phyloP scores from a whole-genome alignment of 345 rosid species.

The Rubroshorea leprosula region DNA sequence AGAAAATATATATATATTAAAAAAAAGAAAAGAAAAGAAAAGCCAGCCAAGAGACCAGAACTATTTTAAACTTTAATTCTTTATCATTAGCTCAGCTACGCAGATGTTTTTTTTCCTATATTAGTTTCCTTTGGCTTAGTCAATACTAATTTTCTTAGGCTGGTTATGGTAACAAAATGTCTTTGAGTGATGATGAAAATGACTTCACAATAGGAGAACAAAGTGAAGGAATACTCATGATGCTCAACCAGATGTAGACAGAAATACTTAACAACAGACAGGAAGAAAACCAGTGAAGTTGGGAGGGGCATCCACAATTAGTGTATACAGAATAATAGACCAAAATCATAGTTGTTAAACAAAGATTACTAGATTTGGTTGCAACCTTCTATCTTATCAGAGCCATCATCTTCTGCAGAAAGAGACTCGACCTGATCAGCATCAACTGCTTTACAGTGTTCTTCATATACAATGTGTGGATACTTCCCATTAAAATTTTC shows the following conservation, averaged over 20 bases:
- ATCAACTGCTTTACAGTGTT: constrained; percentile 72
- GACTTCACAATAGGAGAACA: no score
- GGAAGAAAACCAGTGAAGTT: neutral
- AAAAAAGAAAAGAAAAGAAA: neutral
- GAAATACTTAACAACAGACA: no score
- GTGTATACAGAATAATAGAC: no score
- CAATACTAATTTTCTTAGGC: no score
- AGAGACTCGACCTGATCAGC: constrained; percentile 30
- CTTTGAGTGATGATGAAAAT: no score
- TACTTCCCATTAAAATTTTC: constrained; percentile 61
- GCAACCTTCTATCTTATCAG: constrained; percentile 77
- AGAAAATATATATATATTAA: neutral
- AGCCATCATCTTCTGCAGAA: constrained; percentile 34
- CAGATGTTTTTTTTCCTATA: no score
- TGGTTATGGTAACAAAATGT: no score
- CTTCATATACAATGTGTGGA: constrained; percentile 88
- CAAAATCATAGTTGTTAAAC: no score
- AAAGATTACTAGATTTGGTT: neutral
- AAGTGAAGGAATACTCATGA: no score
- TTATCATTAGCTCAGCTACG: no score
- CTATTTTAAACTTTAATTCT: neutral
- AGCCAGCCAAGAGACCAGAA: neutral
- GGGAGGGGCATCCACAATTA: neutral
- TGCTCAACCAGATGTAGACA: no score
- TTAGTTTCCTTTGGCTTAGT: neutral